A percentile compares a stretch with the other conserved stretches of the same genome.
phyloP scores from a whole-genome alignment of 2,329 filamentous ascomycete genomes.

The Ophiostoma angusticollis region DNA sequence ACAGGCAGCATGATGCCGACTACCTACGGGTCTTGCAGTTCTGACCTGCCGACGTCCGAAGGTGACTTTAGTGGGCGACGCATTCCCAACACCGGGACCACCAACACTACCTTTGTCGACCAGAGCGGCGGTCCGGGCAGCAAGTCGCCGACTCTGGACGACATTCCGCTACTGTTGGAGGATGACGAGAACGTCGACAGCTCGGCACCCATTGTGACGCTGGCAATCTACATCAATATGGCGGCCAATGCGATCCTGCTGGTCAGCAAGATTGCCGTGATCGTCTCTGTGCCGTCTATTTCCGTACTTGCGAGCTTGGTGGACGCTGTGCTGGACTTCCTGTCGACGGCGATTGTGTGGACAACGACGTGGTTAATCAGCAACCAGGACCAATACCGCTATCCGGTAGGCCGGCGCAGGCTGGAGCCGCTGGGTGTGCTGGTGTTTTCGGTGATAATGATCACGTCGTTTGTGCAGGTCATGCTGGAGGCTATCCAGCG shows the following conservation, averaged over 20 bases:
- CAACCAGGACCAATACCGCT: slow-evolving; percentile 59
- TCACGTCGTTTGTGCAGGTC: slow-evolving; percentile 72
- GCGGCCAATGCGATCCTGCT: slow-evolving; percentile 64
- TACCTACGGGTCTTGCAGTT: too few relatives aligned
- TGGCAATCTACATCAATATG: slow-evolving; percentile 81
- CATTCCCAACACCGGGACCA: background rate
- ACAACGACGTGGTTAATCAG: slow-evolving; percentile 63
- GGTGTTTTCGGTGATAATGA: slow-evolving; percentile 77
- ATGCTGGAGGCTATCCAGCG: slow-evolving; percentile 55
- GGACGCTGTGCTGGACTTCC: slow-evolving; percentile 67
- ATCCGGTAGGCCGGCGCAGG: slow-evolving; percentile 63
- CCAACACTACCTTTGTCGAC: background rate
- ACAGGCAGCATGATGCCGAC: too few relatives aligned
- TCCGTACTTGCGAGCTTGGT: slow-evolving; percentile 70
- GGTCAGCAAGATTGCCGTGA: slow-evolving; percentile 62
- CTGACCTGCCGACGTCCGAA: too few relatives aligned
- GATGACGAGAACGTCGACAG: slow-evolving; percentile 63
- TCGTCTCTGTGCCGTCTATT: slow-evolving; percentile 65
- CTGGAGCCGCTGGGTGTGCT: slow-evolving; percentile 70
- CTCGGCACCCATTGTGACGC: slow-evolving; percentile 60
- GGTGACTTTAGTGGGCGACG: too few relatives aligned
- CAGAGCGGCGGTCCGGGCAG: slow-evolving; percentile 15
- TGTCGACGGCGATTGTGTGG: slow-evolving; percentile 73
- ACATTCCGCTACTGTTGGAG: slow-evolving; percentile 48
- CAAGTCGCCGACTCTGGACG: slow-evolving; percentile 26